phyloP scores from a whole-genome alignment of 257 asterid genomes.

The Solanum tarijense region DNA sequence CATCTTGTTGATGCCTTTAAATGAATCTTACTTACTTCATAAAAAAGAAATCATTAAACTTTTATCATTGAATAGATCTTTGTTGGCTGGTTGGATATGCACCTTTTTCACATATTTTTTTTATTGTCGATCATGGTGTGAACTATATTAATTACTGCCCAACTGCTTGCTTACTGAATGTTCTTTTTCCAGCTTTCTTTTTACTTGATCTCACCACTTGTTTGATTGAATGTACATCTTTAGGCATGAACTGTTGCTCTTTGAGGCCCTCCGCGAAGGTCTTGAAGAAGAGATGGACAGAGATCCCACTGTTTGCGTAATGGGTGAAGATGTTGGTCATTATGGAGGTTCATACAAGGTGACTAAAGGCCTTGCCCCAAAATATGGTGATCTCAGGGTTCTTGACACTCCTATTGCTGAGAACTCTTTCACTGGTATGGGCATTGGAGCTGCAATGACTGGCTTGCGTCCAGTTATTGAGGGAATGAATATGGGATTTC shows the following conservation, averaged over 20 bases:
- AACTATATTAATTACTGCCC: not conserved
- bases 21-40: not conserved
- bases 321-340: conserved; percentile 88
- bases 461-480: conserved; percentile 72
- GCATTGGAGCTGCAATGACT: conserved; percentile 80
- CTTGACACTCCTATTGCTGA: conserved; percentile 92
- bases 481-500: conserved; percentile 96
- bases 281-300: conserved; percentile 88
- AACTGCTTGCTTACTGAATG: not conserved
- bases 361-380: conserved; percentile 56
- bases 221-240: not conserved
- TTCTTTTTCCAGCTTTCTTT: not conserved
- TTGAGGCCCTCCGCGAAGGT: conserved; percentile 83
- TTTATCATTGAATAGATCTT: not conserved
- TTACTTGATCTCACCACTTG: not conserved
- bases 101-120: not conserved
- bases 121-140: not conserved
- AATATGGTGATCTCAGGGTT: conserved; percentile 73
- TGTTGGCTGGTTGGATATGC: not conserved
- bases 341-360: conserved; percentile 89
- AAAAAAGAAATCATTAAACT: not conserved
- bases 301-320: conserved; percentile 63
- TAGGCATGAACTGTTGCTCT: conserved; percentile 80
- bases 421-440: conserved; percentile 90
- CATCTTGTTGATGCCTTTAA: not conserved